phyloP scores from a whole-genome alignment of 1,284 basidiomycete species.

The Stygiomarasmius scandens region DNA sequence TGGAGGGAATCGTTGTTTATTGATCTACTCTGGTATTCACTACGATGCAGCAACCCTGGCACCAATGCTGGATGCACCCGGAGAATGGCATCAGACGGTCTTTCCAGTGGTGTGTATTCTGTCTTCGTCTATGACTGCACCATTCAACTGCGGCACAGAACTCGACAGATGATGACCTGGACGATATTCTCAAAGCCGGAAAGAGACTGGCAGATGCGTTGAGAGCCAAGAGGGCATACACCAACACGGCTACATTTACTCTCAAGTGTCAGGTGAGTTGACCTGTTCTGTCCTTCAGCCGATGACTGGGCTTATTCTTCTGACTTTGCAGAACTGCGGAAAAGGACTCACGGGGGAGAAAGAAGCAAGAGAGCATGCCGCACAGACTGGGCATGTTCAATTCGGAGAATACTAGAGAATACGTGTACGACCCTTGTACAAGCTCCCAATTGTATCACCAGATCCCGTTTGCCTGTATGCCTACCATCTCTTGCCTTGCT shows the following conservation, averaged over 20 bases:
- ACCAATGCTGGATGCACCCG: conserved; percentile 73
- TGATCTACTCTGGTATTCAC: conserved; percentile 93
- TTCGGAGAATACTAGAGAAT: conserved; percentile 81
- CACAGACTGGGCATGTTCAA: conserved; percentile 80
- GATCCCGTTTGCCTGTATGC: no score
- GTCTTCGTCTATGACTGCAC: neutral
- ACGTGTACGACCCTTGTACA: neutral
- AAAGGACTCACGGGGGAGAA: conserved; percentile 90
- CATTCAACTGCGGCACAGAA: conserved; percentile 18
- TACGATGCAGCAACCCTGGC: conserved; percentile 88
- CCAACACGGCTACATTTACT: conserved; percentile 90
- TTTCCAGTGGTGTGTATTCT: conserved; percentile 59
- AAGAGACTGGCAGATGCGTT: conserved; percentile 73
- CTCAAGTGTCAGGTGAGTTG: conserved; percentile 71
- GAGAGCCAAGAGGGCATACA: conserved; percentile 78
- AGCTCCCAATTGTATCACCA: no score
- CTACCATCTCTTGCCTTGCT: no score
- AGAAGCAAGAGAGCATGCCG: conserved; percentile 85
- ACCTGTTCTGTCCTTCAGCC: neutral
- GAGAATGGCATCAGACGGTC: conserved; percentile 87
- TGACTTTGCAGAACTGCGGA: conserved; percentile 58
- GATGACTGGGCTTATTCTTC: conserved; percentile 5
- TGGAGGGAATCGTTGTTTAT: conserved; percentile 52
- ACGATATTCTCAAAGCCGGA: conserved; percentile 68
- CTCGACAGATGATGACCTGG: conserved; percentile 38